Base-by-base conservation (phyloP, 371 early-diverging fungal genomes). In the Conidiobolus incongruus region DNA sequence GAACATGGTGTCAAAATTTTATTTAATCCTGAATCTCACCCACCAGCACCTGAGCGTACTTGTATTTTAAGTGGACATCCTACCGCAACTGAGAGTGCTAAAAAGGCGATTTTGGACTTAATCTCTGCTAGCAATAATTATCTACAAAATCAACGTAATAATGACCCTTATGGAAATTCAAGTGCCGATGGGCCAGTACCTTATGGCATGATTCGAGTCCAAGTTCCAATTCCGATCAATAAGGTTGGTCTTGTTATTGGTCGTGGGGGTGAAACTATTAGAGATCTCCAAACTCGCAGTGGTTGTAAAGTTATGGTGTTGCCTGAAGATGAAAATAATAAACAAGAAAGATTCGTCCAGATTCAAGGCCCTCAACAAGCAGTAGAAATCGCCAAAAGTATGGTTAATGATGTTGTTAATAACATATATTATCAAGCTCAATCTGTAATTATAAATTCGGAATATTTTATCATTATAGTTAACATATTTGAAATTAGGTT, bases 241-340 rank as follows among this genome's bases (percentile, higher is more conserved):
- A 75, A 72, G 52, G 89, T 91, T 10, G 92, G 92, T 0, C 59
- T 84, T 26, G 76, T 91, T 15, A 91, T 91, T 56, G 92, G 92
- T 12, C 62, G 75, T 39, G 75, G 83, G 30, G 89, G 89, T 17
- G 89, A 87, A 59, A 91, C 81, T 2, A 86, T 91, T 55, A 70
- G 79, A 17, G 72, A 72, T 39, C 66, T 91, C 32, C 81, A 86
- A 55, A 69, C 68, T 34, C 66, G 69, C 20, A 70, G 73, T 47
- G 84, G 83, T 13, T 88, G 87, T 1, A 68, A 75, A 13, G 82
- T 89, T 51, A 72, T 72, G 33, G 79, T 91, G n/a, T 64, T 76
- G 3, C 78, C 78, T 0, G 26, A 26, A 26, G 26, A 26, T 4
- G 26, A 26, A 4, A 26, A 3, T 26, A 8, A 4, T 26, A 26